A percentile compares a stretch with the other conserved stretches of the same genome.
Evolutionary conservation across 1,284 basidiomycete genomes (phyloP).

Genomic region (Apiotrichum sp.): DNA sequence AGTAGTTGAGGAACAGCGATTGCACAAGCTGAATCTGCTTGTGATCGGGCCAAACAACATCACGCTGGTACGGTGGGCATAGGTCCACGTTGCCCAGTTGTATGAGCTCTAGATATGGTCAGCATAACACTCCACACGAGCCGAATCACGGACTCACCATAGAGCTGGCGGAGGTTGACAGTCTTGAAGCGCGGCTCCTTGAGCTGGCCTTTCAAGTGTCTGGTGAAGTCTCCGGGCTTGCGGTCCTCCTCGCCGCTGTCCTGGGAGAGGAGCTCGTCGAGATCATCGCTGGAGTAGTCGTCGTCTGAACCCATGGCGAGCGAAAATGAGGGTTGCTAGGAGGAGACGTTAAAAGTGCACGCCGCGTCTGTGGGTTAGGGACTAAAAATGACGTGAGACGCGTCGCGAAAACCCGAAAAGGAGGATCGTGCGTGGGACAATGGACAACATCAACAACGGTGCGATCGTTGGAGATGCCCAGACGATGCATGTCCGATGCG

Average conservation of each 20-base stretch:
- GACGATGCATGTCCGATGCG: no score
- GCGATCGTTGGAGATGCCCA: no score
- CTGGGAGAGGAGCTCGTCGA: constrained; percentile 26
- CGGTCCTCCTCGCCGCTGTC: constrained; percentile 23
- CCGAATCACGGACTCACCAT: constrained; percentile 22
- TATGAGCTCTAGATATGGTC: constrained; percentile 21
- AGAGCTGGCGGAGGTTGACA: constrained; percentile 21
- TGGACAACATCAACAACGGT: no score
- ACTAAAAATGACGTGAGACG: no score
- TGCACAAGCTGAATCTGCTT: constrained; percentile 33
- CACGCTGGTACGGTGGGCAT: constrained; percentile 40
- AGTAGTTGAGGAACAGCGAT: constrained; percentile 39
- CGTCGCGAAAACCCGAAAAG: no score
- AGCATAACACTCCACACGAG: no score
- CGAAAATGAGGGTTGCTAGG: no score
- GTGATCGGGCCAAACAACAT: constrained; percentile 38
- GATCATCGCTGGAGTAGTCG: constrained; percentile 5
- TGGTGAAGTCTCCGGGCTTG: constrained; percentile 13
- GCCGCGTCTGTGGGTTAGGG: no score
- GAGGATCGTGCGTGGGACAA: no score
- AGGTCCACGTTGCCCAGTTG: constrained; percentile 33
- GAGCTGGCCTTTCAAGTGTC: constrained; percentile 21
- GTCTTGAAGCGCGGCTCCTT: constrained; percentile 23
- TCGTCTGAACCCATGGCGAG: constrained; percentile 14
- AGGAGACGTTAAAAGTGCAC: no score